Evolutionary conservation across 1,139 yeast species (phyloP), one percentile per base, ranked within the genome.

Genomic region (Candida sp.): DNA sequence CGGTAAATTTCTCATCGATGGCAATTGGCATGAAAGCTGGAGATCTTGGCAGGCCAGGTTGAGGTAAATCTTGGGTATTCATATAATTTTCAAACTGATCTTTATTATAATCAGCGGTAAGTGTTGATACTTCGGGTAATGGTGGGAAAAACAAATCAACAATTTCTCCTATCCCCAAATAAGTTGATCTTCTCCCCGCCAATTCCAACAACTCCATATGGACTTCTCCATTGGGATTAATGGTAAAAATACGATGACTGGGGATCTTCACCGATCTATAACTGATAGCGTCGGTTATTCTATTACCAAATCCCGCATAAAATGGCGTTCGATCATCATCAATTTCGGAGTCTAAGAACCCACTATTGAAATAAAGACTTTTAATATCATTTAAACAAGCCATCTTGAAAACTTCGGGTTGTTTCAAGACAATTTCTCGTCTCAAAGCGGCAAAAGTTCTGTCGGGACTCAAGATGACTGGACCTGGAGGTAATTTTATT

Each of bases 91-190:
- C 58, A 46, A 66, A 64, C 51, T 70, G 75, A 37, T 60, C 55
- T 43, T 68, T 62, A 46, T 70, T 66, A 72, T 75, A 69, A 46
- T 68, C 67, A 4, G 67, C 47, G 41, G 64, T 69, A 46, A 63
- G 57, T 15, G 68, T 68, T 21, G 63, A 61, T 5, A 71, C 65
- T 43, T 63, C 64, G 36, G 64, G 71, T 23, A 85, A 86, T 0
- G 98, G 96, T 11, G 99, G 99, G 75, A 95, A 95, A 61, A 91
- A 91, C 62, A 93, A 98, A 64, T 95, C 99, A 11, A 95, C 98
- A 48, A 95, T 73, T 61, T 93, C 98, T 36, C 95, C 90, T 60
- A 95, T 93, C 52, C 83, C 84, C 43, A 95, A 81, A 60, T 95
- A 95, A 0, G 95, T 83, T 42, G 95, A 84, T 58, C 81, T 87